Evolutionary conservation across 805 yeast genomes (phyloP).

Genomic region (Metschnikowia rubicola): DNA sequence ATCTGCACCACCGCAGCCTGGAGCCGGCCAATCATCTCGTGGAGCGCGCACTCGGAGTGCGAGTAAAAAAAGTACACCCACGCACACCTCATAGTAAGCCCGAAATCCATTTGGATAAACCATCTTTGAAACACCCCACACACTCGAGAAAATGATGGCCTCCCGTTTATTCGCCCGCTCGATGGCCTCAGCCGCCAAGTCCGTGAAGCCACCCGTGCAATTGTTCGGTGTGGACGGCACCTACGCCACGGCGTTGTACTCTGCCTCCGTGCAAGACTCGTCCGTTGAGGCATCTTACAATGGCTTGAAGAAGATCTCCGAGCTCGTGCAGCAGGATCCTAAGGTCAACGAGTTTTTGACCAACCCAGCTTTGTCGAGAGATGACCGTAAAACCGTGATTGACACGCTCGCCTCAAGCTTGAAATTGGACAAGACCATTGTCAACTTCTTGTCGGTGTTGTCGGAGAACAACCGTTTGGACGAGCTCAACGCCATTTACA

Average conservation of each 20-base stretch:
- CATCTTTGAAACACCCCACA: background rate
- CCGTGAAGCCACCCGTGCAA: slow-evolving; percentile 85
- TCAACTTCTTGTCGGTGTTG: slow-evolving; percentile 78
- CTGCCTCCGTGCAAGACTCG: slow-evolving; percentile 83
- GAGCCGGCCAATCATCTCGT: slow-evolving; percentile 9
- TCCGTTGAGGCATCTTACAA: slow-evolving; percentile 66
- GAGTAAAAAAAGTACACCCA: slow-evolving; percentile 4
- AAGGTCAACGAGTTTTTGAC: slow-evolving; percentile 58
- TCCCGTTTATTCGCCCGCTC: slow-evolving; percentile 67
- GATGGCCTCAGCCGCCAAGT: slow-evolving; percentile 65
- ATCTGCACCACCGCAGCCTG: no score
- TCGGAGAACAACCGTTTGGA: slow-evolving; percentile 93
- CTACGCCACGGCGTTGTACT: slow-evolving; percentile 90
- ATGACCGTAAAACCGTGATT: slow-evolving; percentile 71
- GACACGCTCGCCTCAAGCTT: slow-evolving; percentile 49
- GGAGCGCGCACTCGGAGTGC: slow-evolving; percentile 6
- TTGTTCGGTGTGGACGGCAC: slow-evolving; percentile 95
- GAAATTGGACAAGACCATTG: slow-evolving; percentile 62
- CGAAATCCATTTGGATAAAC: no score
- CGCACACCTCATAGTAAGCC: background rate
- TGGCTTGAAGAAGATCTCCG: slow-evolving; percentile 58
- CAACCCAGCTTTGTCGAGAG: slow-evolving; percentile 80
- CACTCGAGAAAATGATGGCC: slow-evolving; percentile 38
- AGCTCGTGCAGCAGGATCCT: slow-evolving; percentile 57
- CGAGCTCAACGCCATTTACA: slow-evolving; percentile 59